Conservation (phyloP, 805 yeast genomes). For the Candida odintsovae region DNA sequence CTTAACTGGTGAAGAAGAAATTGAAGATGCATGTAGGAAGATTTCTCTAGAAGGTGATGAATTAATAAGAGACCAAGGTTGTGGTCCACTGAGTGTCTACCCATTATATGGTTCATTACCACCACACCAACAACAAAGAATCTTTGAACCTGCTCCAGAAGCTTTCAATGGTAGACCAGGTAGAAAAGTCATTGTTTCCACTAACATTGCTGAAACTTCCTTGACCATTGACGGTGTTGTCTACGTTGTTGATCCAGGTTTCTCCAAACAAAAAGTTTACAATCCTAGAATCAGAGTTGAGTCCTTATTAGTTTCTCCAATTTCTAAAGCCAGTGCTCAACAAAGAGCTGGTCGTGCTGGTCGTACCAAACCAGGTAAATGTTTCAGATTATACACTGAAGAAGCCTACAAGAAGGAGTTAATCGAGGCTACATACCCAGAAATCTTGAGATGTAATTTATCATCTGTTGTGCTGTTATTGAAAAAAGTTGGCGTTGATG, state of each 20-base stretch:
- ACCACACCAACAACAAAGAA: constrained; percentile 90
- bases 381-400: constrained; percentile 93
- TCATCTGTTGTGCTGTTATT: constrained; percentile 88
- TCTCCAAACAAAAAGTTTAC: constrained; percentile 92
- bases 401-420: constrained; percentile 93
- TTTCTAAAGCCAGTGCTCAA: constrained; percentile 95
- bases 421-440: constrained; percentile 94
- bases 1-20: constrained; percentile 95
- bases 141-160: constrained; percentile 84
- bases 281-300: constrained; percentile 96
- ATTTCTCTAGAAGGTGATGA: constrained; percentile 86
- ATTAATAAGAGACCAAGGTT: constrained; percentile 77
- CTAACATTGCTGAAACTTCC: constrained; percentile 97
- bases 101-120: constrained; percentile 96
- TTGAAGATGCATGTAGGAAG: constrained; percentile 93
- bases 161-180: constrained; percentile 85
- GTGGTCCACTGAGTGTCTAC: constrained; percentile 86
- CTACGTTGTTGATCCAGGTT: constrained; percentile 96
- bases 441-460: constrained; percentile 84
- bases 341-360: constrained; percentile 99
- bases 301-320: constrained; percentile 89
- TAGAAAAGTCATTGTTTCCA: constrained; percentile 84
- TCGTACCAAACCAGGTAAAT: constrained; percentile 97
- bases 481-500: constrained; percentile 92
- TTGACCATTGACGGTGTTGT: constrained; percentile 97